These are phyloP conservation scores for Colletotrichum musae DNA, from an alignment of 2,329 filamentous ascomycete species.

Conservation along the genomic window DNA sequence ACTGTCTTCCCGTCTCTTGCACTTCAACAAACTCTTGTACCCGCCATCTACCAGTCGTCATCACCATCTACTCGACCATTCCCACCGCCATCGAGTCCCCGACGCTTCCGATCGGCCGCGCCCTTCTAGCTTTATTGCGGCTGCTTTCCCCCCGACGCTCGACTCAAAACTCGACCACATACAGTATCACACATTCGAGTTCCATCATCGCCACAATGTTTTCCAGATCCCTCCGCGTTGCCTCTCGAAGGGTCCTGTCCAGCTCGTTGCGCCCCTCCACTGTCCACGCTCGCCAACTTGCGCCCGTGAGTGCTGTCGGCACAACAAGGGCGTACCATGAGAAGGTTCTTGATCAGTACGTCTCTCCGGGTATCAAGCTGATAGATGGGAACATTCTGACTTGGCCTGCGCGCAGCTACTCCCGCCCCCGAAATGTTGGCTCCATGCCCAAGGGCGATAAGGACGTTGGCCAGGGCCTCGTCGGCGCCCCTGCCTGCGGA, in stretches of 20 bases:
- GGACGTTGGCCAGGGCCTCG: slow-evolving; percentile 92
- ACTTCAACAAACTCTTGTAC: slow-evolving; percentile 16
- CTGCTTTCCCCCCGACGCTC: not conserved
- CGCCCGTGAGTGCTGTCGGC: slow-evolving; percentile 56
- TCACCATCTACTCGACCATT: not conserved
- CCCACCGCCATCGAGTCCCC: not conserved
- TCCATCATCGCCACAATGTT: slow-evolving; percentile 54
- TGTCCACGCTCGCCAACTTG: slow-evolving; percentile 57
- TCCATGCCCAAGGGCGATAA: slow-evolving; percentile 79
- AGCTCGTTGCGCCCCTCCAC: slow-evolving; percentile 56
- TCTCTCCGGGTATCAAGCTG: slow-evolving; percentile 50
- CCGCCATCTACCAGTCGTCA: slow-evolving; percentile 12
- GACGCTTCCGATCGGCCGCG: too few species aligned
- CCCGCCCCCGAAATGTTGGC: slow-evolving; percentile 68
- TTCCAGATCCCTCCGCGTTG: slow-evolving; percentile 61
- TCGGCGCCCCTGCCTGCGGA: slow-evolving; percentile 89
- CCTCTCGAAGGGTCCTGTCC: slow-evolving; percentile 60
- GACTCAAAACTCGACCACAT: slow-evolving; percentile 26
- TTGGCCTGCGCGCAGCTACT: slow-evolving; percentile 62
- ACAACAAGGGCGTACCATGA: slow-evolving; percentile 66
- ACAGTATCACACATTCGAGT: slow-evolving; percentile 1
- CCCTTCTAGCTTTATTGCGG: too few species aligned
- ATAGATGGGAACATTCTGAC: slow-evolving; percentile 63
- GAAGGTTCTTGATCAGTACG: slow-evolving; percentile 87
- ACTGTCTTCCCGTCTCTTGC: slow-evolving; percentile 15